Evolutionary conservation across 75 land plant species (phyloP), one percentile per base, ranked within the genome.

Genomic region (Cupressus sempervirens): DNA sequence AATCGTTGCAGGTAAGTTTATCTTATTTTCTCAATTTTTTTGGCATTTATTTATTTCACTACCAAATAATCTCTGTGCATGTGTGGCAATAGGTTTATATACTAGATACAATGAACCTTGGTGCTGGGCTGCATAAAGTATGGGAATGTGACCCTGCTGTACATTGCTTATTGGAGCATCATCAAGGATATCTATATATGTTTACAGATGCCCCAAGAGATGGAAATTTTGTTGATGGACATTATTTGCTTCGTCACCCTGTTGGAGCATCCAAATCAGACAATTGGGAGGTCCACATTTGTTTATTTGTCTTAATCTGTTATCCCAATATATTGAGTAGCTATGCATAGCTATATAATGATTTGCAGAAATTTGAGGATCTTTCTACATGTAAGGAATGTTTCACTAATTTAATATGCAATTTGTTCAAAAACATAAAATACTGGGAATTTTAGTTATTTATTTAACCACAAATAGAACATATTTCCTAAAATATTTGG

Each of bases 101-200:
- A 80, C 85, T 96, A 86, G 90, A 97, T 89, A 91, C 95, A 84
- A 91, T 88, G 62, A 86, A 91, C 88, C 94, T 92, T 23, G 84
- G 87, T 30, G 83, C 89, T 77, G 91, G 84, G 26, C 46, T 96
- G 90, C 92, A 83, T 35, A 83, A 88, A 79, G 90, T 97, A 50
- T 95, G 94, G 94, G 93, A 91, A 75, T 87, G 95, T 88, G 92
- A 85, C 70, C 80, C 88, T 43, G 88, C 88, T 6, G 88, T 89
- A n/a, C 92, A 96, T 75, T 94, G 96, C 90, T 90, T 97, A 83
- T 86, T 97, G 88, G 99, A 97, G 88, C 99, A 97, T 85, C 96
- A 94, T 87, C 88, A 86, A 79, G 98, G 98, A 29, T 89, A 80
- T 83, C 89, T 96, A 20, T 96, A 94, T 87, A 84, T 97, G 38